phyloP scores from a whole-genome alignment of 495 filamentous ascomycete species.

The Penicillium odoratum region DNA sequence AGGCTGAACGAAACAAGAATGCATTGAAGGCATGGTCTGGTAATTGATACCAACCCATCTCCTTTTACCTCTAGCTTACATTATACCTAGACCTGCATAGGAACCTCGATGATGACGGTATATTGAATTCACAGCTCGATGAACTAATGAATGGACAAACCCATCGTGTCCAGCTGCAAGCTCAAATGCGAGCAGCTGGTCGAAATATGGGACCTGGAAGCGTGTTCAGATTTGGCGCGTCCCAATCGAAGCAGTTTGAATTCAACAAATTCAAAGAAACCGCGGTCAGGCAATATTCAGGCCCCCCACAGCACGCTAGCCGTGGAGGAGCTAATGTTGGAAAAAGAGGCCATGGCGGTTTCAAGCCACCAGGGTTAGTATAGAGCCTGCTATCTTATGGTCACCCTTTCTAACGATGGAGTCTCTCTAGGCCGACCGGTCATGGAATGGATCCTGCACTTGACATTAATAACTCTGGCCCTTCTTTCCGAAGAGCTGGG shows the following conservation, averaged over 20 bases:
- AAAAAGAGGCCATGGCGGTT: constrained; percentile 13
- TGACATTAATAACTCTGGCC: constrained; percentile 17
- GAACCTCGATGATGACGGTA: constrained; percentile 25
- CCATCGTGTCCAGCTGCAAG: constrained; percentile 31
- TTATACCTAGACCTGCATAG: constrained; percentile 27
- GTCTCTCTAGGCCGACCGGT: not conserved
- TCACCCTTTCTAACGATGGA: not conserved
- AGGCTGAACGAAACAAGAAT: constrained; percentile 20
- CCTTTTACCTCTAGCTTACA: not conserved
- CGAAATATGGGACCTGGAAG: not conserved
- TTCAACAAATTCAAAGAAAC: not conserved
- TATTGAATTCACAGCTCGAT: constrained; percentile 29
- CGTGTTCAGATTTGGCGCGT: not conserved
- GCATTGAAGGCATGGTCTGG: constrained; percentile 31
- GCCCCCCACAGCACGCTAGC: not conserved
- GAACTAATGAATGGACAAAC: constrained; percentile 36
- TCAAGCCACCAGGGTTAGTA: not conserved
- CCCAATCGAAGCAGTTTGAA: not conserved
- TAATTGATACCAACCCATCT: constrained; percentile 16
- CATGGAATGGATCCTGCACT: constrained; percentile 26
- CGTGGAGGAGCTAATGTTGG: constrained; percentile 25
- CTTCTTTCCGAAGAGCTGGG: not conserved
- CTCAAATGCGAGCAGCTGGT: constrained; percentile 11
- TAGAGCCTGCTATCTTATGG: not conserved
- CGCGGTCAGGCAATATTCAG: not conserved